phyloP scores from a whole-genome alignment of 1,139 yeast species.

The Sugiyamaella sp. region DNA sequence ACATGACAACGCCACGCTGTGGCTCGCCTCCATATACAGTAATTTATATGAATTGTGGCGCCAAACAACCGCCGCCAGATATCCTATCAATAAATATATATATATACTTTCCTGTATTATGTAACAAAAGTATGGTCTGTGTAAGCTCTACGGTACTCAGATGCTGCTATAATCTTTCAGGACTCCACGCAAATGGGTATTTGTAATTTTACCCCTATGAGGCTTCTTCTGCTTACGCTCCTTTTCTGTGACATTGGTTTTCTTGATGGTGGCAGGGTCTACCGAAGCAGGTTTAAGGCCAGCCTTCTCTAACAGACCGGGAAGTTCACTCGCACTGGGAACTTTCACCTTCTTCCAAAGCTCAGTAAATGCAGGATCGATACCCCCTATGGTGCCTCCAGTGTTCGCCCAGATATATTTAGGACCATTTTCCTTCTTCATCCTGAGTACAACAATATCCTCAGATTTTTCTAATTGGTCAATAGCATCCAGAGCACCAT shows the following conservation, averaged over 20 bases:
- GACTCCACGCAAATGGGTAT: constrained; percentile 94
- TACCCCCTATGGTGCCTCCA: constrained; percentile 70
- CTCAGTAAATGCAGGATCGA: constrained; percentile 80
- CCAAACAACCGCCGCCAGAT: background rate
- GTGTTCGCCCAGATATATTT: constrained; percentile 88
- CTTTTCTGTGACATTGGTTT: constrained; percentile 50
- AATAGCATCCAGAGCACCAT: constrained; percentile 80
- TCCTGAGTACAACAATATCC: constrained; percentile 78
- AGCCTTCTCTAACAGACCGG: constrained; percentile 73
- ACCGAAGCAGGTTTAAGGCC: constrained; percentile 96
- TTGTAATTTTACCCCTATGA: constrained; percentile 90
- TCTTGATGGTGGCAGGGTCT: constrained; percentile 86
- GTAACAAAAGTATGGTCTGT: background rate
- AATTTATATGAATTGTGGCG: background rate
- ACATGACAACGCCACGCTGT: background rate
- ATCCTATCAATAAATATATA: background rate
- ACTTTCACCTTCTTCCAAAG: constrained; percentile 80
- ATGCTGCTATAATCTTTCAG: constrained; percentile 69
- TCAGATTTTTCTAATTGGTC: constrained; percentile 74
- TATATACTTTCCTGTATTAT: too few species aligned
- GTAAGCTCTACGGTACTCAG: background rate
- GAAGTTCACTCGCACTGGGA: constrained; percentile 81
- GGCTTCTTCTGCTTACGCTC: constrained; percentile 88
- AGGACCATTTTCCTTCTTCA: constrained; percentile 91
- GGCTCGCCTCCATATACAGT: background rate